Conservation (phyloP, 23 red algal species). For the Gracilaria gracilis region DNA sequence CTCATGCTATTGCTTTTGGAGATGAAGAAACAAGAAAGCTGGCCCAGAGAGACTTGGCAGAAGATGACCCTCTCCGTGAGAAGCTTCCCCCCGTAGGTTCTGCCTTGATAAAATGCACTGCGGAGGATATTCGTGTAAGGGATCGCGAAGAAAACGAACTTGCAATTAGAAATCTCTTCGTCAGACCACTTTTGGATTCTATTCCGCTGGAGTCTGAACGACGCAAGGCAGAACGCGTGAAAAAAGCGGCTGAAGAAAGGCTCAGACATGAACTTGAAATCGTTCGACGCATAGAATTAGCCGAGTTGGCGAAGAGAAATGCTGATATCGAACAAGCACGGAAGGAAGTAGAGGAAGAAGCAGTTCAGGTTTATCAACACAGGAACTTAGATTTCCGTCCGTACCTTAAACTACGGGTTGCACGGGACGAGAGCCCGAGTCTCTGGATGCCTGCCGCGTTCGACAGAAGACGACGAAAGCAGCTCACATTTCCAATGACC, state of each 20-base stretch:
- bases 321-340: slow-evolving; percentile 32
- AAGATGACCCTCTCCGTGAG: slow-evolving; percentile 28
- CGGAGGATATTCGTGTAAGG: slow-evolving; percentile 25
- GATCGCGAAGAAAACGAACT: slow-evolving; percentile 46
- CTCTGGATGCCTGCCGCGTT: slow-evolving; percentile 62
- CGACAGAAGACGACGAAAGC: slow-evolving; percentile 52
- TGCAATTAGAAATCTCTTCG: slow-evolving; percentile 28
- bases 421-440: slow-evolving; percentile 45
- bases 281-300: slow-evolving; percentile 20
- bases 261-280: slow-evolving; percentile 27
- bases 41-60: slow-evolving; percentile 10
- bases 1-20: slow-evolving; percentile 75
- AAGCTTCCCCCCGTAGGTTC: slow-evolving; percentile 24
- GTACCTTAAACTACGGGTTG: slow-evolving; percentile 45
- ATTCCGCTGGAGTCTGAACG: slow-evolving; percentile 29
- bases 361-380: slow-evolving; percentile 19
- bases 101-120: slow-evolving; percentile 26
- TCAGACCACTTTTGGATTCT: slow-evolving; percentile 45
- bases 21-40: slow-evolving; percentile 56
- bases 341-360: slow-evolving; percentile 43
- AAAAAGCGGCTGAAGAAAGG: slow-evolving; percentile 42
- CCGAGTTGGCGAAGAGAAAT: slow-evolving; percentile 47
- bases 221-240: slow-evolving; percentile 14
- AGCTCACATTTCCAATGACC: slow-evolving; percentile 67
- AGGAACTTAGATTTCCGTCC: slow-evolving; percentile 67